A percentile compares a stretch with the other conserved stretches of the same genome.
Conservation (phyloP, 495 filamentous ascomycete genomes). For the Aspergillus steynii region DNA sequence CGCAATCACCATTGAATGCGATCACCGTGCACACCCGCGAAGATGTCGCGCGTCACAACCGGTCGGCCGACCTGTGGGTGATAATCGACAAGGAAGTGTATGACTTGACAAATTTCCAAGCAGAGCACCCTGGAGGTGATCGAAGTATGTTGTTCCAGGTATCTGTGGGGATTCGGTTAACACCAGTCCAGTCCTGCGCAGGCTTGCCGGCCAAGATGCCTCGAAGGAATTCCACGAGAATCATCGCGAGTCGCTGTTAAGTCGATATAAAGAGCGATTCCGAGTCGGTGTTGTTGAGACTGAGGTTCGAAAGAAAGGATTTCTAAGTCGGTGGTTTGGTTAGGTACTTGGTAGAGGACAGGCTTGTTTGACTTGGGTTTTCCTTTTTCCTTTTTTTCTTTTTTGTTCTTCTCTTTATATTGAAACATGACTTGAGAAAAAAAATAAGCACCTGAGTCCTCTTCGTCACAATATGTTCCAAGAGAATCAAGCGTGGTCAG, state of each 20-base stretch:
- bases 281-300: slow-evolving; percentile 55
- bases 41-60: slow-evolving; percentile 81
- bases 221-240: slow-evolving; percentile 93
- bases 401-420: no score
- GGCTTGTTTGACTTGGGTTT: no score
- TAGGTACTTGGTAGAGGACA: not conserved
- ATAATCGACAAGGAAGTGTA: slow-evolving; percentile 84
- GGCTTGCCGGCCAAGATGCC: slow-evolving; percentile 86
- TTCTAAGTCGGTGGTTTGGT: not conserved
- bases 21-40: slow-evolving; percentile 58
- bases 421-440: no score
- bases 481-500: no score
- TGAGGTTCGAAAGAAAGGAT: not conserved
- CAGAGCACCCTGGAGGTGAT: slow-evolving; percentile 82
- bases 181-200: slow-evolving; percentile 57
- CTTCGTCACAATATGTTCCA: no score
- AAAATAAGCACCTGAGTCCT: no score
- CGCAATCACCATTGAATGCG: slow-evolving; percentile 17
- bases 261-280: slow-evolving; percentile 75
- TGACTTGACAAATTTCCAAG: slow-evolving; percentile 78
- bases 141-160: slow-evolving; percentile 54
- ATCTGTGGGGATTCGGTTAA: slow-evolving; percentile 1
- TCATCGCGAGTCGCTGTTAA: slow-evolving; percentile 77
- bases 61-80: slow-evolving; percentile 71
- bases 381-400: no score